Base-by-base conservation (phyloP, 345 rosid species). In the Atalantia buxifolia region DNA sequence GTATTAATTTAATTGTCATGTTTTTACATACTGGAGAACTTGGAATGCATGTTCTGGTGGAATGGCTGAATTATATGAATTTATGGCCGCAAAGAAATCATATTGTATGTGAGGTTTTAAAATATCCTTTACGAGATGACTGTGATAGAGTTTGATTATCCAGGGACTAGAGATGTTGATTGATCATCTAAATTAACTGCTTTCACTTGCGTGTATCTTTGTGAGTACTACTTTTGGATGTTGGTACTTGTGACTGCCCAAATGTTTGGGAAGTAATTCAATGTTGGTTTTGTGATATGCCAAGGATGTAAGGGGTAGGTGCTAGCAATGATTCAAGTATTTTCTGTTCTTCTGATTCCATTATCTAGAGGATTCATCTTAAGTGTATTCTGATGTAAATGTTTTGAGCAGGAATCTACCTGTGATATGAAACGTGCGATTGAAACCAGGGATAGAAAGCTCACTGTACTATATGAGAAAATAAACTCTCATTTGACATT, bases 391-490 rank as follows among this genome's bases (percentile, higher is more conserved):
- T 57, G 45, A 42, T 57, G 28, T 66, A 30, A 69, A 68, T 19
- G 40, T 80, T 72, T 78, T 73, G 81, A 81, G 81, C 89, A 93
- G 94, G 97, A 92, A 78, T 88, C 92, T 50, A 90, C 89, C 60
- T 86, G 87, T 72, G 91, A 92, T 75, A 90, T 90, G 97, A 93
- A 83, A 81, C 78, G 83, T 70, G 76, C 92, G 35, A 78, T 90
- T 84, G 92, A 89, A 80, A 79, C 84, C 57, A 87, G 83, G 72
- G 90, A 92, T 60, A 88, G 86, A 79, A 92, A 88, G 79, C 82
- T 90, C 45, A 55, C 35, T 35, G 69, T 80, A 69, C 84, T 92
- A 67, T 77, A 81, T 2, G 86, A 90, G 84, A 89, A 90, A 85
- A 71, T 93, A 76, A 79, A 87, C 63, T 85, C 92, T 85, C 97